Base-by-base conservation (phyloP, 805 yeast genomes). In the Citeromyces nyonsensis region DNA sequence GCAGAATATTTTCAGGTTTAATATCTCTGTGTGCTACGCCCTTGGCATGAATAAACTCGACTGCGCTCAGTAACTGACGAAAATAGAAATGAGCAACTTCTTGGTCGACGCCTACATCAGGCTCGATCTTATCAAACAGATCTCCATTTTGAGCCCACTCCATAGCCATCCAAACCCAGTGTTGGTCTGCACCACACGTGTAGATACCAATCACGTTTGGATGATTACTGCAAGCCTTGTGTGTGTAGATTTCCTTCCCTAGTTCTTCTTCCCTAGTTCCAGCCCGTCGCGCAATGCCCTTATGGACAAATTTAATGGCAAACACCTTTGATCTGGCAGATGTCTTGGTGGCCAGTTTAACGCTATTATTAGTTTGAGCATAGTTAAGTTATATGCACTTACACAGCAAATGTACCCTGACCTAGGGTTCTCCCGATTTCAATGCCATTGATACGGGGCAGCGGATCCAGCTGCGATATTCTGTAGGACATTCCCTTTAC, bases 101-200 rank as follows among this genome's bases (percentile, higher is more conserved):
- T 33, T 63, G 66, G 39, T 70, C 78, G 2, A 77, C 73, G 1
- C 85, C 85, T 6, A 66, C 52, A 51, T 76, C 84, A 0, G 84
- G 84, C 45, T 77, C 84, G 37, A 79, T 78, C 49, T 78, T 79
- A 43, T 78, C 86, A 47, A 79, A 79, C 13, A 79, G 47, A 50
- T 79, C 91, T 10, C 91, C 91, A 36, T 82, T 81, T 15, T 63
- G 62, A 1, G 84, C 83, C 36, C 73, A 53, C 43, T 79, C 86
- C 62, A 79, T 54, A 3, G 69, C 69, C 36, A 79, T 61, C 69
- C 78, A 78, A 25, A 69, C 52, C 69, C 77, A 79, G 30, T 61
- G 63, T 2, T 50, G 45, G 37, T 72, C 68, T 3, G 67, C 61
- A 5, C 73, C 74, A 38, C 69, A 66, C 41, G 66, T 72, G 14